Conservation (phyloP, 805 yeast genomes). For the Cyberlindnera euphorbiiphila region DNA sequence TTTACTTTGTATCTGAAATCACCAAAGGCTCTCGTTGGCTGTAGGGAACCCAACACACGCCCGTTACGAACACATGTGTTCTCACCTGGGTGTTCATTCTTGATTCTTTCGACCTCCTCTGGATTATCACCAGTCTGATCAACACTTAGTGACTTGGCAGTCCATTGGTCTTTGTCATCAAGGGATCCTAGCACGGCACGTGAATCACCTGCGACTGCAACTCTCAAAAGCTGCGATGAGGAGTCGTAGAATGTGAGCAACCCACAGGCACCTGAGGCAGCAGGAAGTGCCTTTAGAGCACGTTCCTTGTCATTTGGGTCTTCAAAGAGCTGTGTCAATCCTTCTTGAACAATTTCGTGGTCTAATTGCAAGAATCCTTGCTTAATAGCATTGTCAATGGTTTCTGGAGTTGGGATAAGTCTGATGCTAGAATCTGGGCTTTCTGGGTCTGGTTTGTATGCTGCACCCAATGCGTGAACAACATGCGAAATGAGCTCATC, state of each 20-base stretch:
- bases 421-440: slow-evolving; percentile 37
- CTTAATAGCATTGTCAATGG: slow-evolving; percentile 75
- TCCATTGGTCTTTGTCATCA: slow-evolving; percentile 68
- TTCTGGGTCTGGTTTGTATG: slow-evolving; percentile 51
- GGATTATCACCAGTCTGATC: slow-evolving; percentile 95
- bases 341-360: slow-evolving; percentile 76
- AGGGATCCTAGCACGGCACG: slow-evolving; percentile 83
- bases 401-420: slow-evolving; percentile 60
- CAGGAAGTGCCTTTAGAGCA: slow-evolving; percentile 74
- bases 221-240: slow-evolving; percentile 62
- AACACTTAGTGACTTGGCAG: slow-evolving; percentile 76
- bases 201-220: slow-evolving; percentile 96
- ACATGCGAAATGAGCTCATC: slow-evolving; percentile 75
- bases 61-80: slow-evolving; percentile 74
- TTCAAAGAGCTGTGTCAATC: slow-evolving; percentile 64
- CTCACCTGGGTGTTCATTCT: slow-evolving; percentile 88
- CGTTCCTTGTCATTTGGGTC: slow-evolving; percentile 57
- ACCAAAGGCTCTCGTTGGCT: slow-evolving; percentile 96
- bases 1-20: slow-evolving; percentile 93
- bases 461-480: slow-evolving; percentile 68
- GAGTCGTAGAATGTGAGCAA: slow-evolving; percentile 84
- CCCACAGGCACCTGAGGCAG: slow-evolving; percentile 94
- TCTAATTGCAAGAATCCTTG: slow-evolving; percentile 81
- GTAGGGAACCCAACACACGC: slow-evolving; percentile 86
- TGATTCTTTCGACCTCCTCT: slow-evolving; percentile 77